Percentiles rank a stretch among this genome's conserved stretches.
These are phyloP conservation scores for Hymenoscyphus occultus DNA, from an alignment of 2,329 filamentous ascomycete genomes.

Conservation along the genomic window DNA sequence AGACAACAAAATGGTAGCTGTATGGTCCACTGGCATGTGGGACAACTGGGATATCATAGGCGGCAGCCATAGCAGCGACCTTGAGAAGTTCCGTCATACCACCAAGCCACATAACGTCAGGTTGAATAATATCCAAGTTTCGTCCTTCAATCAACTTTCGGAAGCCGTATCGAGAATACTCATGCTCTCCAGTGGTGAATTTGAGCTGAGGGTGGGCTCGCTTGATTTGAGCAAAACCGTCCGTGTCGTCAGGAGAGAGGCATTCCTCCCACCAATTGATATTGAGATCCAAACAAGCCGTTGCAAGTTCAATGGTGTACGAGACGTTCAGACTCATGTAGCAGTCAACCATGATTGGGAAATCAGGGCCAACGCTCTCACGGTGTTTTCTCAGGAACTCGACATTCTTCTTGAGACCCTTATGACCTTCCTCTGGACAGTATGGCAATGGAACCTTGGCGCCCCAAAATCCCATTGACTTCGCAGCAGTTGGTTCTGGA, in stretches of 20 bases:
- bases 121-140: conserved; percentile 91
- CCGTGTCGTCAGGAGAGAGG: conserved; percentile 84
- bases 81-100: conserved; percentile 90
- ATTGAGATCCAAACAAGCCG: conserved; percentile 76
- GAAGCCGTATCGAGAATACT: conserved; percentile 93
- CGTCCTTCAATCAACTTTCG: conserved; percentile 88
- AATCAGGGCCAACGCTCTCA: conserved; percentile 81
- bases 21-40: conserved; percentile 94
- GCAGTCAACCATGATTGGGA: conserved; percentile 92
- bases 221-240: conserved; percentile 88
- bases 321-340: conserved; percentile 94
- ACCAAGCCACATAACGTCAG: conserved; percentile 96
- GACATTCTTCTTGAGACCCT: conserved; percentile 82
- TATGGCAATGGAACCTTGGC: conserved; percentile 89
- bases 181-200: conserved; percentile 95
- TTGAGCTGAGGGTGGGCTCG: conserved; percentile 84
- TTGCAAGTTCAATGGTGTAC: conserved; percentile 88
- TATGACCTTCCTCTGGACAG: conserved; percentile 81
- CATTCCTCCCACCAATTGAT: conserved; percentile 99
- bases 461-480: conserved; percentile 84
- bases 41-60: conserved; percentile 91
- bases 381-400: conserved; percentile 84
- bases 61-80: conserved; percentile 82
- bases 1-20: conserved; percentile 94
- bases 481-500: conserved; percentile 75